Percentiles rank a stretch among this genome's conserved stretches.
These are phyloP conservation scores for Penicillium brasilianum DNA, from an alignment of 2,329 filamentous ascomycete genomes.

Conservation along the genomic window DNA sequence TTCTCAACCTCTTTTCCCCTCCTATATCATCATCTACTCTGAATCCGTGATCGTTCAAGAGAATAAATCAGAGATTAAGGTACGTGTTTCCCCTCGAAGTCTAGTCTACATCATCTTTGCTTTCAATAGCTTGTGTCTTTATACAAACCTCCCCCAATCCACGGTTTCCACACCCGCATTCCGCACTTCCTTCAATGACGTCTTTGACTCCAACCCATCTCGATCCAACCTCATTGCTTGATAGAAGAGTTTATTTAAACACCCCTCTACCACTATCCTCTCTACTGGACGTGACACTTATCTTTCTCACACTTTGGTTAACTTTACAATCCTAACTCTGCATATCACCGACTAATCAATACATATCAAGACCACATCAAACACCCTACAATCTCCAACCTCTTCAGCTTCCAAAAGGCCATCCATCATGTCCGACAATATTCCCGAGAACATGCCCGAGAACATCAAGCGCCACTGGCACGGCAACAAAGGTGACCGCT, in stretches of 20 bases:
- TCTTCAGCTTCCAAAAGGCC: not conserved
- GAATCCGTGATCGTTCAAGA: not conserved
- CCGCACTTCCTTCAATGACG: slow-evolving; percentile 25
- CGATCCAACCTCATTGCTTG: not conserved
- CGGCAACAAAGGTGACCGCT: slow-evolving; percentile 38
- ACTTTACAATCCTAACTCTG: too few relatives aligned
- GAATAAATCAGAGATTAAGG: not conserved
- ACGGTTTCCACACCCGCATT: slow-evolving; percentile 2
- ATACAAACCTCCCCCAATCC: not conserved
- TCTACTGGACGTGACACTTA: not conserved
- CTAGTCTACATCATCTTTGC: too few relatives aligned
- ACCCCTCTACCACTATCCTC: not conserved
- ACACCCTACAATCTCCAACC: too few relatives aligned
- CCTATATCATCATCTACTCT: not conserved
- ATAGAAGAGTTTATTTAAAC: slow-evolving; percentile 4
- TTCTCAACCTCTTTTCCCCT: not conserved
- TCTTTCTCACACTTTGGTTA: not conserved
- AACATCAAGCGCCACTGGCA: slow-evolving; percentile 43
- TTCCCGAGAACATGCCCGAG: too few relatives aligned
- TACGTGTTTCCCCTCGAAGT: not conserved
- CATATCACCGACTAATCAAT: not conserved
- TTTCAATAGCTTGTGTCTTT: not conserved
- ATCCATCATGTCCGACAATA: slow-evolving; percentile 16
- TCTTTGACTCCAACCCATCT: slow-evolving; percentile 26
- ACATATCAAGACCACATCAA: not conserved